Evolutionary conservation across 2,329 filamentous ascomycete species (phyloP), one percentile per base, ranked within the genome.

Genomic region (Phaeosphaeriaceae sp.): DNA sequence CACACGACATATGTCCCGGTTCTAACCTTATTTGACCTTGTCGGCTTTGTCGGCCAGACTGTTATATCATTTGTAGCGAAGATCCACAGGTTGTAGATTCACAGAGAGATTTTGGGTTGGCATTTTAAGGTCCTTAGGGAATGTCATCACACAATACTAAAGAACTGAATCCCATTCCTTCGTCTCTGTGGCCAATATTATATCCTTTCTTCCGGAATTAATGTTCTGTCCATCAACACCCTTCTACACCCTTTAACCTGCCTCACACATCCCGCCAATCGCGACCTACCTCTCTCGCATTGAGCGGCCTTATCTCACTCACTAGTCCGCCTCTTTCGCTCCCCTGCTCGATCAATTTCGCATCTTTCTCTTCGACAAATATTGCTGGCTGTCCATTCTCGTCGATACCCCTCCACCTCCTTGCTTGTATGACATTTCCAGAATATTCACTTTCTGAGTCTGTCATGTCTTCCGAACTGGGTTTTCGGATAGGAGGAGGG

Each of bases 341-440:
- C 6, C 42, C 52, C 13, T 48, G 50, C 33, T 54, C 56, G 16
- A 58, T 11, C 54, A 54, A 51, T 40, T 46, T 50, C 15, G 42
- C 44, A 3, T 33, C 52, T 26, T 47, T 53, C 48, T 69, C 61
- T 38, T 68, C 67, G 3, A 67, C 54, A 44, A 62, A 69, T 0
- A 55, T 69, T 41, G 57, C 54, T 6, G 61, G 62, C 20, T 59
- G 17, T 1, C 67, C 67, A 38, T 65, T 61, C 48, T 69, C 67
- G 48, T 70, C 68, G 4, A 64, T 42, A 2, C 61, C 67, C 18
- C 42, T 64, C 58, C 60, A 71, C n/a, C 41, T 62, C 42, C 61
- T 58, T 12, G 60, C 53, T 17, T 59, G 54, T 5, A 52, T 52
- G n/a, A 61, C 11, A 9, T 55, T 53, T 3, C 51, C 61, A 3